Evolutionary conservation across 768 basidiomycete genomes (phyloP).

Genomic region (Boletus sp.): DNA sequence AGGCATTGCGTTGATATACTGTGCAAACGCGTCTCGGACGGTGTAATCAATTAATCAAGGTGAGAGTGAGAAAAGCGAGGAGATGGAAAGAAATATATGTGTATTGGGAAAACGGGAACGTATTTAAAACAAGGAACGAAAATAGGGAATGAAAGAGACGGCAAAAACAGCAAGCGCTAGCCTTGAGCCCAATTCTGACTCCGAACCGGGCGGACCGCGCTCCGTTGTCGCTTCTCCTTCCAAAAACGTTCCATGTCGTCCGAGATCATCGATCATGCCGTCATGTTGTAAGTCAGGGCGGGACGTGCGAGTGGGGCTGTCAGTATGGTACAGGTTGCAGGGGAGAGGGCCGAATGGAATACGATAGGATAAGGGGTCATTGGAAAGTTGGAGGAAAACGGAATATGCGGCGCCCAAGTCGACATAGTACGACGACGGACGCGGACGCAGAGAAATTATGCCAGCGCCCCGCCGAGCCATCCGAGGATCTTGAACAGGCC

Average conservation of each 20-base stretch:
- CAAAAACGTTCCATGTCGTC: background rate
- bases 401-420: background rate
- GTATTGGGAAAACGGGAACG: background rate
- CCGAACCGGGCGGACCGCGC: no score
- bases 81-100: background rate
- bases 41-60: background rate
- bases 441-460: slow-evolving; percentile 1
- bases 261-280: background rate
- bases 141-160: background rate
- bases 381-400: background rate
- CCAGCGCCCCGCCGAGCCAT: slow-evolving; percentile 29
- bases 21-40: background rate
- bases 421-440: background rate
- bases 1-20: background rate
- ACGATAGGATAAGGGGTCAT: background rate
- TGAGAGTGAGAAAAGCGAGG: background rate
- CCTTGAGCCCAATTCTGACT: no score
- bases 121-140: background rate
- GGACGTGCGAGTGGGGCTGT: background rate
- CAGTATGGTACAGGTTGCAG: background rate
- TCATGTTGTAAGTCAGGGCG: background rate
- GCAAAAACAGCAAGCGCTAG: background rate
- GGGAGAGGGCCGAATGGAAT: background rate
- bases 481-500: slow-evolving; percentile 45
- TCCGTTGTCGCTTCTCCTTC: background rate